Evolutionary conservation across 108 stramenopile genomes (phyloP).

Genomic region (Mayamaea pseudoterrestris): DNA sequence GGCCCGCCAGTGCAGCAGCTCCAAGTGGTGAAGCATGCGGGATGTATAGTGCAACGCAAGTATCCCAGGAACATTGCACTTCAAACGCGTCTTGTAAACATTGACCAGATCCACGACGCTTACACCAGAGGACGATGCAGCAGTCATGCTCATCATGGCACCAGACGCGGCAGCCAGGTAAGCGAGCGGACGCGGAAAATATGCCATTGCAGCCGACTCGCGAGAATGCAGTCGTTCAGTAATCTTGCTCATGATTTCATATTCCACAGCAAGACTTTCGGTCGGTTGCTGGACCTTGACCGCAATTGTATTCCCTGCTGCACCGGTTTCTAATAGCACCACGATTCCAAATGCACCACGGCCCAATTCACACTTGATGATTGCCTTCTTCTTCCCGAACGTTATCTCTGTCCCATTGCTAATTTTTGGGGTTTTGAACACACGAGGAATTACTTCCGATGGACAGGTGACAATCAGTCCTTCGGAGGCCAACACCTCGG

Average conservation of each 20-base stretch:
- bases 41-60: conserved; percentile 63
- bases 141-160: conserved; percentile 58
- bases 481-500: conserved; percentile 1
- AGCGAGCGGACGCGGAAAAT: conserved; percentile 46
- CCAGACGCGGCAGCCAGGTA: conserved; percentile 53
- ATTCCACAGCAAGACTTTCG: conserved; percentile 61
- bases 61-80: conserved; percentile 50
- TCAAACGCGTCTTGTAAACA: conserved; percentile 35
- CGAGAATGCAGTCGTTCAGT: conserved; percentile 33
- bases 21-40: conserved; percentile 48
- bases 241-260: conserved; percentile 26
- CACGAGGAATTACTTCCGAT: conserved; percentile 5
- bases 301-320: conserved; percentile 22
- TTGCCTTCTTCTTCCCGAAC: conserved; percentile 29
- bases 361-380: conserved; percentile 48
- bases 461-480: conserved; percentile 2
- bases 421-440: conserved; percentile 9
- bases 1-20: conserved; percentile 55
- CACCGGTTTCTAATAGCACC: conserved; percentile 21
- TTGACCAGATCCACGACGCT: conserved; percentile 68
- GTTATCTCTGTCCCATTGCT: conserved; percentile 25
- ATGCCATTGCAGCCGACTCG: conserved; percentile 11
- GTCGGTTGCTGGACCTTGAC: conserved; percentile 68
- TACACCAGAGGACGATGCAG: conserved; percentile 55
- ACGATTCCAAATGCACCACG: conserved; percentile 65